Evolutionary conservation across 768 basidiomycete species (phyloP).

Genomic region (Tremella fuciformis): DNA sequence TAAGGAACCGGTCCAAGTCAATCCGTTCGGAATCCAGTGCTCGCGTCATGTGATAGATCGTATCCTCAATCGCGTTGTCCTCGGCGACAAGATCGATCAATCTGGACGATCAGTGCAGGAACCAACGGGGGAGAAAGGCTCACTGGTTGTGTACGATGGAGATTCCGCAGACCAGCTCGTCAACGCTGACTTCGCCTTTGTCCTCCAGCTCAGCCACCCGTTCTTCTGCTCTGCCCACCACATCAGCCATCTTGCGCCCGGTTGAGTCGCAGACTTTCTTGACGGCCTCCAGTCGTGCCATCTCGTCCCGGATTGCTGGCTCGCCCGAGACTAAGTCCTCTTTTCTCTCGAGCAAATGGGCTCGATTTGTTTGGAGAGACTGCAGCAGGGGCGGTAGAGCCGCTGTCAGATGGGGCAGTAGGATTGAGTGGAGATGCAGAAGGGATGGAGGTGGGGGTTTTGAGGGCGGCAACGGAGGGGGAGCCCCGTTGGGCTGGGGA

Average conservation of each 20-base stretch:
- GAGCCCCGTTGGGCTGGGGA: constrained; percentile 5
- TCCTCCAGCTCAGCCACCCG: constrained; percentile 69
- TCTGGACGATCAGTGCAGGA: constrained; percentile 55
- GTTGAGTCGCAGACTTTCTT: constrained; percentile 83
- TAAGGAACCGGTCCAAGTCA: constrained; percentile 89
- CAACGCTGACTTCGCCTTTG: constrained; percentile 87
- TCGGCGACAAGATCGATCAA: constrained; percentile 97
- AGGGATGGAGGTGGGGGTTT: constrained; percentile 49
- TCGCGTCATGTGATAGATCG: constrained; percentile 91
- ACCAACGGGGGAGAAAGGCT: constrained; percentile 42
- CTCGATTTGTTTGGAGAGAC: constrained; percentile 56
- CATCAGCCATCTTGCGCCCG: constrained; percentile 62
- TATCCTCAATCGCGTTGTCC: constrained; percentile 97
- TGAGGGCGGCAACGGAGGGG: constrained; percentile 41
- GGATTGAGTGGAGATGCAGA: constrained; percentile 55
- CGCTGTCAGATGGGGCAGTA: constrained; percentile 70
- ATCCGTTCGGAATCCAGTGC: constrained; percentile 77
- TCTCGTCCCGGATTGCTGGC: constrained; percentile 94
- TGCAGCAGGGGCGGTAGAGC: constrained; percentile 68
- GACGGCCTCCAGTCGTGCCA: constrained; percentile 89
- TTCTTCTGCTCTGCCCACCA: constrained; percentile 66
- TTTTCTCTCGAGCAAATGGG: constrained; percentile 69
- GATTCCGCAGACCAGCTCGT: constrained; percentile 93
- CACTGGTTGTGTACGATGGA: constrained; percentile 97
- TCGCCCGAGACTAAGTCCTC: constrained; percentile 81